Conservation (phyloP, 495 filamentous ascomycete species). For the Choiromyces venosus region DNA sequence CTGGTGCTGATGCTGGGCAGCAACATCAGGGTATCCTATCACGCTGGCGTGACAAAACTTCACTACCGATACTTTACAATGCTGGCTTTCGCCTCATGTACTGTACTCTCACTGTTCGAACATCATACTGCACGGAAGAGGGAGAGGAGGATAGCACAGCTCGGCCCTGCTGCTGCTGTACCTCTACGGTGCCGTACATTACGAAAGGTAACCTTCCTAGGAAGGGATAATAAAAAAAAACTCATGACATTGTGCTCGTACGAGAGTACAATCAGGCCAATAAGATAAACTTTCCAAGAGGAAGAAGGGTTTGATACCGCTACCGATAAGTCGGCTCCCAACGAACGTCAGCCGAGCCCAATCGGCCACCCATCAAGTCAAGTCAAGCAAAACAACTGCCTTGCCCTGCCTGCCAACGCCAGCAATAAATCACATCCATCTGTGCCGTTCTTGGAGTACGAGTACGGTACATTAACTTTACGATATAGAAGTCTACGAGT, state of each 20-base stretch:
- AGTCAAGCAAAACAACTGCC: not conserved
- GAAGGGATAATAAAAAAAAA: not conserved
- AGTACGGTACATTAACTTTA: too few species aligned
- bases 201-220: not conserved
- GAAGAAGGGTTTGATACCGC: not conserved
- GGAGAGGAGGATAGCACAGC: not conserved
- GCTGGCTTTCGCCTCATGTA: not conserved
- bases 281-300: not conserved
- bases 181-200: not conserved
- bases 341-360: not conserved
- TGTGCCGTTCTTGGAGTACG: not conserved
- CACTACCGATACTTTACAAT: not conserved
- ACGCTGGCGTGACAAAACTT: not conserved
- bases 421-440: not conserved
- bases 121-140: not conserved
- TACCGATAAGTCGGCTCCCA: not conserved
- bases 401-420: not conserved
- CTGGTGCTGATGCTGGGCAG: not conserved
- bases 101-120: not conserved
- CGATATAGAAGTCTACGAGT: not conserved
- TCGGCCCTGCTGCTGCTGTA: not conserved
- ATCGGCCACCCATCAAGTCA: not conserved
- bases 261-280: not conserved
- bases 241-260: not conserved
- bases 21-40: not conserved